Evolutionary conservation across 202 grass and related monocot genomes (phyloP).

Genomic region (Setaria italica): DNA sequence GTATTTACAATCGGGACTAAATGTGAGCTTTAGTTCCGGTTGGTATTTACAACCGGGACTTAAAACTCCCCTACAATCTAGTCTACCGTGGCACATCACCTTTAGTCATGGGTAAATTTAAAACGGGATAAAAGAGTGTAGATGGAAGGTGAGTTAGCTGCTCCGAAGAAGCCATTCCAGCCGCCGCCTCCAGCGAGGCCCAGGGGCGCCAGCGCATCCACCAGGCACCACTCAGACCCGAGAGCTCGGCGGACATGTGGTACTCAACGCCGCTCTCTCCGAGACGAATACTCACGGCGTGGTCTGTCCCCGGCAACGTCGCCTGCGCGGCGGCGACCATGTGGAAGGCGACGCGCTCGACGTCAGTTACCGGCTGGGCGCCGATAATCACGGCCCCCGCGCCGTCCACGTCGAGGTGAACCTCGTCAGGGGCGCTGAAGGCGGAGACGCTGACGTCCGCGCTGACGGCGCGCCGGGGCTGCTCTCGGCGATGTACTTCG

Average conservation of each 20-base stretch:
- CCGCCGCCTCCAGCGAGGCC: too few relatives aligned
- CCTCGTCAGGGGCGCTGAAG: background rate
- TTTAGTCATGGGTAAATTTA: too few relatives aligned
- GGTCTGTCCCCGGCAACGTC: background rate
- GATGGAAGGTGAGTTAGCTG: too few relatives aligned
- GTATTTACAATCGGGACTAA: too few relatives aligned
- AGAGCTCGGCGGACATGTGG: background rate
- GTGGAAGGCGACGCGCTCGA: conserved; percentile 15
- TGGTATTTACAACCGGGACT: too few relatives aligned
- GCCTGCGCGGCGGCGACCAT: conserved; percentile 7
- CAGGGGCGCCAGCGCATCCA: too few relatives aligned
- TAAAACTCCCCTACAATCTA: too few relatives aligned
- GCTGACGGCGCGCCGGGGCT: conserved; percentile 36
- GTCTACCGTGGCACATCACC: too few relatives aligned
- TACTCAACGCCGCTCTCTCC: background rate
- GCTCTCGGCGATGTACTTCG: conserved; percentile 66
- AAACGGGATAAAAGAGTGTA: too few relatives aligned
- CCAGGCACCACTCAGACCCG: too few relatives aligned
- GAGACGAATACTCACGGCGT: background rate
- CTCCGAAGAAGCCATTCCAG: too few relatives aligned
- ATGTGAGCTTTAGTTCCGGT: too few relatives aligned
- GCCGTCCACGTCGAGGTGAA: conserved; percentile 24
- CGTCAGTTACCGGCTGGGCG: background rate
- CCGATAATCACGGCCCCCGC: conserved; percentile 1
- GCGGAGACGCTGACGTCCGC: conserved; percentile 27